Conservation (phyloP, 768 basidiomycete genomes). For the Lactifluus pinguis region DNA sequence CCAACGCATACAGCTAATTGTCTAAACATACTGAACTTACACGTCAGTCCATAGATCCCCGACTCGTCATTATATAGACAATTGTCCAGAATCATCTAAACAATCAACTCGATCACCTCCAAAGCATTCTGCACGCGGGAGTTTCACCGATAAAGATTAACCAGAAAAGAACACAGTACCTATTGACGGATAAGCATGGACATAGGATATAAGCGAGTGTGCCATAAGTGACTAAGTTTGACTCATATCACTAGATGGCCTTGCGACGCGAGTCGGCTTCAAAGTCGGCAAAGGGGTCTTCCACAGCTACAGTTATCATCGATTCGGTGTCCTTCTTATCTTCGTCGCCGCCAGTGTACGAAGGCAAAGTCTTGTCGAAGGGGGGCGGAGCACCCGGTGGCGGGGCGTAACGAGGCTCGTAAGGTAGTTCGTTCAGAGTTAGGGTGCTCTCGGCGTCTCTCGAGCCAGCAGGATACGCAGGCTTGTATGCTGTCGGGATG, state of each 20-base stretch:
- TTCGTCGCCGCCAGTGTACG: conserved; percentile 31
- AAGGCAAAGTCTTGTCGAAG: conserved; percentile 31
- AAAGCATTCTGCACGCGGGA: background rate
- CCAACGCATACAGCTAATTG: no score
- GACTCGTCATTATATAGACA: background rate
- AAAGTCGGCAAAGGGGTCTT: conserved; percentile 52
- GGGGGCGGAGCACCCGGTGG: conserved; percentile 42
- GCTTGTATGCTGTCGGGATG: conserved; percentile 29
- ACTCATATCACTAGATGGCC: background rate
- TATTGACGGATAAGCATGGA: background rate
- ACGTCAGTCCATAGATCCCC: background rate
- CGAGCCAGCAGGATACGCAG: conserved; percentile 22
- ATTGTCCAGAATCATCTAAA: background rate
- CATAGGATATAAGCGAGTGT: background rate
- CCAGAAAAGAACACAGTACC: background rate
- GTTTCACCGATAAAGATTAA: background rate
- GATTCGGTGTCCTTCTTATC: conserved; percentile 23
- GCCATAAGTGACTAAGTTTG: background rate
- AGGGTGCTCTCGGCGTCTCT: conserved; percentile 18
- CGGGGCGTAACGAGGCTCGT: conserved; percentile 31
- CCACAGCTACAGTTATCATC: conserved; percentile 23
- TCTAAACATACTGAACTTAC: background rate
- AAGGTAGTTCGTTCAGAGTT: conserved; percentile 20
- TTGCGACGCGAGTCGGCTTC: conserved; percentile 22
- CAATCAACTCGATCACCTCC: background rate